Evolutionary conservation across 116 monocot species (phyloP).

Genomic region (Posidonia oceanica): DNA sequence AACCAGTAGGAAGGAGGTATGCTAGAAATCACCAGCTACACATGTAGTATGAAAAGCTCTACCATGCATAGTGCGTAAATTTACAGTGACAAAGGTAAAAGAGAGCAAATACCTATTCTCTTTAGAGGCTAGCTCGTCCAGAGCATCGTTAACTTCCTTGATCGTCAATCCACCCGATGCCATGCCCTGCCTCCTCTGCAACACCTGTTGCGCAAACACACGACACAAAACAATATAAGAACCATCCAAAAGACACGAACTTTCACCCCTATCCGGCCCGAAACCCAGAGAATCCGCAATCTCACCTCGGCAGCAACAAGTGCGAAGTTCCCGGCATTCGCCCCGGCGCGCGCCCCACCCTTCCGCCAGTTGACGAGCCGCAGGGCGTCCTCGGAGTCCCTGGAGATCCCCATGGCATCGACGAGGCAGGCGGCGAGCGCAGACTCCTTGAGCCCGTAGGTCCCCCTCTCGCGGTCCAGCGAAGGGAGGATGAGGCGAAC

Average conservation of each 20-base stretch:
- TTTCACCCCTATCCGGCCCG: background rate
- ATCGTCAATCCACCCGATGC: constrained; percentile 76
- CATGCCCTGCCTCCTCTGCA: constrained; percentile 80
- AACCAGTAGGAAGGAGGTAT: too few species aligned
- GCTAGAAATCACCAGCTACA: too few species aligned
- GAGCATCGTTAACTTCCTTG: constrained; percentile 78
- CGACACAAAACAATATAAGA: background rate
- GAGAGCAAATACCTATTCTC: constrained; percentile 50
- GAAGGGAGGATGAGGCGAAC: constrained; percentile 73
- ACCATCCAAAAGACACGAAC: background rate
- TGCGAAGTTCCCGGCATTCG: constrained; percentile 80
- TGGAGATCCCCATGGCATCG: constrained; percentile 80
- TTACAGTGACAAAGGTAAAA: too few species aligned
- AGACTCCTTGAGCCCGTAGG: constrained; percentile 92
- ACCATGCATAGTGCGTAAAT: too few species aligned
- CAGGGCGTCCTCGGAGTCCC: constrained; percentile 85
- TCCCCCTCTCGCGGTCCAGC: constrained; percentile 85
- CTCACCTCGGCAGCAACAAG: constrained; percentile 83
- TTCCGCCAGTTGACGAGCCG: constrained; percentile 87
- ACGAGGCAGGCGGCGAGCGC: constrained; percentile 62
- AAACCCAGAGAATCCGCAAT: background rate
- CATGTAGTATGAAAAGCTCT: too few species aligned
- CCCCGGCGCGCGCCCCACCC: constrained; percentile 67
- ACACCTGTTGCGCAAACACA: constrained; percentile 28
- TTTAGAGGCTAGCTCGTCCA: constrained; percentile 57